Evolutionary conservation across 108 stramenopile species (phyloP).

Genomic region (Skeletonema grethae): DNA sequence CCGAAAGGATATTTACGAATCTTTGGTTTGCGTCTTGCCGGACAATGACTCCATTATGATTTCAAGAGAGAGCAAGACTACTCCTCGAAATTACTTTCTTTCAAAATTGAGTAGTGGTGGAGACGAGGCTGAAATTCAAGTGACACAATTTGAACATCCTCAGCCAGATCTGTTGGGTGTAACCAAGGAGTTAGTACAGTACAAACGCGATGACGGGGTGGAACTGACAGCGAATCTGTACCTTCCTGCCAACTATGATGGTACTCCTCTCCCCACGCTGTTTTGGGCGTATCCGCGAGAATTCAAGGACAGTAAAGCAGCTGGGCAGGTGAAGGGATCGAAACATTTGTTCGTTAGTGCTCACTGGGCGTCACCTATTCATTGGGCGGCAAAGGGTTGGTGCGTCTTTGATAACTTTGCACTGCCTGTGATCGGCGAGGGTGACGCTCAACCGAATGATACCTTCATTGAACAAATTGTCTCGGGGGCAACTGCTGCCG

Average conservation of each 20-base stretch:
- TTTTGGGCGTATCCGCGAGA: conserved; percentile 62
- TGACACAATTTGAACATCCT: conserved; percentile 50
- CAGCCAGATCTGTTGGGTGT: conserved; percentile 54
- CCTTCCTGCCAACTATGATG: conserved; percentile 51
- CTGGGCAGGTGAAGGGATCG: conserved; percentile 51
- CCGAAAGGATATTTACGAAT: conserved; percentile 45
- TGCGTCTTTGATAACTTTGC: conserved; percentile 52
- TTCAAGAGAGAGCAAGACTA: conserved; percentile 46
- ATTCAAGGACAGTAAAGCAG: conserved; percentile 48
- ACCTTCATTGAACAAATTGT: conserved; percentile 58
- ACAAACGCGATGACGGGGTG: conserved; percentile 54
- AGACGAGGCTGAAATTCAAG: conserved; percentile 30
- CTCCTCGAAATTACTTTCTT: conserved; percentile 44
- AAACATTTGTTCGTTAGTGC: conserved; percentile 48
- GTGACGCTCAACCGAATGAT: conserved; percentile 54
- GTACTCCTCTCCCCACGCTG: conserved; percentile 43
- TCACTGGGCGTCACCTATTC: conserved; percentile 50
- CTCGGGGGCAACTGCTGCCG: conserved; percentile 52
- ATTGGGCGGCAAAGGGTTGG: conserved; percentile 58
- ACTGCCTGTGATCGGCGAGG: conserved; percentile 50
- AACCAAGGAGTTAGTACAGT: conserved; percentile 47
- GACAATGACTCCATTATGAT: conserved; percentile 54
- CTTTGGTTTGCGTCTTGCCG: conserved; percentile 36
- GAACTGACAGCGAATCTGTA: conserved; percentile 54
- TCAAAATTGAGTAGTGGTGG: conserved; percentile 26